These are phyloP conservation scores for Neofusicoccum umdonicola DNA, from an alignment of 2,329 filamentous ascomycete species.

Conservation along the genomic window DNA sequence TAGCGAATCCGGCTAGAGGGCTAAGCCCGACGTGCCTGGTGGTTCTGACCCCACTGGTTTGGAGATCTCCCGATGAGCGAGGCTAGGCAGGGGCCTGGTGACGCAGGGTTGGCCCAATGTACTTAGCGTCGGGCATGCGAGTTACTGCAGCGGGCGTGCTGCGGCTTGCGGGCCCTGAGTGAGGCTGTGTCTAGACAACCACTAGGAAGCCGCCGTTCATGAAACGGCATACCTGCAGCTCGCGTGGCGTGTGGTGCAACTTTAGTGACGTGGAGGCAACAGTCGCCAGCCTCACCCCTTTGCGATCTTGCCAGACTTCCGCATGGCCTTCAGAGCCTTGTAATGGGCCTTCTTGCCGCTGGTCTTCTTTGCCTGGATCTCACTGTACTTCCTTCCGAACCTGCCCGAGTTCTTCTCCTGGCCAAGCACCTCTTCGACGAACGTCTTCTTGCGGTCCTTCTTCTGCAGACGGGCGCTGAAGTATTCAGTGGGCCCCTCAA, in stretches of 20 bases:
- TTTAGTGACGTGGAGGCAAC: neutral
- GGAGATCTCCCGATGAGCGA: neutral
- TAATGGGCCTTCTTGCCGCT: constrained; percentile 90
- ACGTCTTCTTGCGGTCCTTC: constrained; percentile 81
- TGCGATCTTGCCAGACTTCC: constrained; percentile 37
- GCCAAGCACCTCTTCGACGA: constrained; percentile 80
- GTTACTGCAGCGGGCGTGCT: neutral
- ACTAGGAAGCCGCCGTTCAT: neutral
- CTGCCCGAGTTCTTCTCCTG: constrained; percentile 63
- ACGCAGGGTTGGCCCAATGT: constrained; percentile 9
- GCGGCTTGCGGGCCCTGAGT: constrained; percentile 1
- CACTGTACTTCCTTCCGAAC: constrained; percentile 83
- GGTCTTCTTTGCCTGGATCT: constrained; percentile 77
- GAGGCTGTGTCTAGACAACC: neutral
- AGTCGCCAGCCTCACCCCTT: constrained; percentile 31
- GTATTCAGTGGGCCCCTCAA: constrained; percentile 86
- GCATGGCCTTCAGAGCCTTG: constrained; percentile 68
- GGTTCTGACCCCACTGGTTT: neutral
- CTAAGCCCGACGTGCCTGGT: neutral
- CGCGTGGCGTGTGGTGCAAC: neutral
- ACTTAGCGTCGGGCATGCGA: constrained; percentile 1
- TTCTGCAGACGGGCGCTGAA: constrained; percentile 77
- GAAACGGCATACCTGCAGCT: neutral
- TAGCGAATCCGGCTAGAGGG: neutral
- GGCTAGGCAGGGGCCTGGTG: neutral